Conservation (phyloP, 2,329 filamentous ascomycete genomes). For the Zarea fungicola region DNA sequence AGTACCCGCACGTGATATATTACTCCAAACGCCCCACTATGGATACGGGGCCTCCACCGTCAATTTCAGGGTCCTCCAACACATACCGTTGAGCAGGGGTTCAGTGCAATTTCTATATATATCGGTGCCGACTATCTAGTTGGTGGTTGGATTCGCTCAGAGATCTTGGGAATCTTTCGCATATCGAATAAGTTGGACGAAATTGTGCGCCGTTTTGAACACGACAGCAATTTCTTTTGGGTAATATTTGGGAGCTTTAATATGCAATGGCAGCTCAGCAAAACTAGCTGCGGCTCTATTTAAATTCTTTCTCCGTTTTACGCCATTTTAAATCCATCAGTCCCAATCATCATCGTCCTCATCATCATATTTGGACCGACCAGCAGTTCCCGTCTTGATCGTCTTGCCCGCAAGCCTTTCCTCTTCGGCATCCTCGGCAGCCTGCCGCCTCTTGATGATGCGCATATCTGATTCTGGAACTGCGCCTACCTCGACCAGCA, state of each 20-base stretch:
- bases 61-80: no score
- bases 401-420: conserved; percentile 46
- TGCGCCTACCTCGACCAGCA: conserved; percentile 79
- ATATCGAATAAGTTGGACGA: no score
- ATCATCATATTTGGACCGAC: conserved; percentile 37
- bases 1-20: conserved; percentile 2
- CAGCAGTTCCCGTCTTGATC: conserved; percentile 46
- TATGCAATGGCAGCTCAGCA: neutral
- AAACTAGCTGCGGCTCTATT: neutral
- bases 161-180: no score
- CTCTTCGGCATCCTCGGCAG: conserved; percentile 56
- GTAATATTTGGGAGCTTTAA: no score
- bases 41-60: no score
- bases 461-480: conserved; percentile 74
- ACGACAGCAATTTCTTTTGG: no score
- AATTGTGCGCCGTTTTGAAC: no score
- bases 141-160: no score
- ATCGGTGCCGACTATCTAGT: no score
- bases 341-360: conserved; percentile 60
- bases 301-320: neutral
- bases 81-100: no score
- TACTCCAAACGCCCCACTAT: neutral
- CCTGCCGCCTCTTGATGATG: conserved; percentile 57
- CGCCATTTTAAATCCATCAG: conserved; percentile 28
- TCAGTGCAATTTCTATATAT: no score